Evolutionary conservation across 306 rosid genomes (phyloP), one percentile per base, ranked within the genome.

Genomic region (Citrullus amarus): DNA sequence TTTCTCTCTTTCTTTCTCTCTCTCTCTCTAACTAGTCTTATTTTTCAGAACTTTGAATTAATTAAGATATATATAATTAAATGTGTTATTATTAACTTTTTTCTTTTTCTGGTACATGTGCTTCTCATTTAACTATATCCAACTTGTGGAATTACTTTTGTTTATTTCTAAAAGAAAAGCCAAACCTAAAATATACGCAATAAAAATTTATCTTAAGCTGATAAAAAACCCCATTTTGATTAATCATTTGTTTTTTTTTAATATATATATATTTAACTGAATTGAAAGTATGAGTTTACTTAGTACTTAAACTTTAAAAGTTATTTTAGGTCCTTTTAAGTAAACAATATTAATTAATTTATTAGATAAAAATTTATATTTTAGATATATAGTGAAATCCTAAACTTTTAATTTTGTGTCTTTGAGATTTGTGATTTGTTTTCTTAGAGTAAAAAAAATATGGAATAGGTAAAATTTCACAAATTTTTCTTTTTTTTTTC

Each of bases 1-100:
- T 53, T 57, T 46, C 77, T 39, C 28, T 32, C 69, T 14, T 9
- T 41, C 44, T 41, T 10, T 43, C 44, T 41, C n/a, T 79, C 58
- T 25, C 50, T 72, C 78, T 82, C 77, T 66, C 55, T 69, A 20
- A 20, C 36, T 43, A 69, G 55, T 69, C 55, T 43, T 20, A n/a
- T 67, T 39, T n/a, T 68, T 1, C 28, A 68, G 6, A 68, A 39
- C 75, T 41, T 9, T 6, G 14, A 61, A 30, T 61, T 55, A 60
- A 60, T 60, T 66, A 34, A 32, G n/a, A 11, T 15, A 15, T 1
- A 65, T 34, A 15, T 66, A 67, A 39, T 67, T n/a, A 68, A 68
- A n/a, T 68, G 46, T 65, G 13, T 34, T 41, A 9, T 20, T 38
- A 36, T 63, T 61, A 20, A 20, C 9, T 2, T 61, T 17, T 36